These are phyloP conservation scores for Ceratocystis eucalypticola DNA, from an alignment of 2,329 filamentous ascomycete genomes.

Conservation along the genomic window DNA sequence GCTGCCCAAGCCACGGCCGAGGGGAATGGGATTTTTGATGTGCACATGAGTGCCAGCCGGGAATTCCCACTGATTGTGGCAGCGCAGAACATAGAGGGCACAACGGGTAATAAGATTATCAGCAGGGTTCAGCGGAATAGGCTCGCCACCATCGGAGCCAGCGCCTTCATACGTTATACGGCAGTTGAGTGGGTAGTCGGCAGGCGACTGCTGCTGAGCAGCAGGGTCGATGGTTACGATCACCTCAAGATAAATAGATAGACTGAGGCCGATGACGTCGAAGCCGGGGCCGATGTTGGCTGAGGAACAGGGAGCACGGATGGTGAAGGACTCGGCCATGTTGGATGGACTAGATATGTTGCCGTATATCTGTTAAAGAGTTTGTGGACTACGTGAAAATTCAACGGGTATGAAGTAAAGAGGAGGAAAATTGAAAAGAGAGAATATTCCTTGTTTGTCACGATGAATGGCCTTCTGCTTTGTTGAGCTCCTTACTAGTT, in stretches of 20 bases:
- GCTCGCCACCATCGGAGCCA: conserved; percentile 51
- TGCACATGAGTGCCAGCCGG: conserved; percentile 79
- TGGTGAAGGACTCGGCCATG: conserved; percentile 49
- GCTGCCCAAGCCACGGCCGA: conserved; percentile 85
- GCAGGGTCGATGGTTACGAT: conserved; percentile 60
- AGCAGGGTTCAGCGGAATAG: conserved; percentile 67
- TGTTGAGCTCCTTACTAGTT: background rate
- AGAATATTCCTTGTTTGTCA: background rate
- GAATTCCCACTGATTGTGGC: conserved; percentile 75
- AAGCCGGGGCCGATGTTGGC: conserved; percentile 97
- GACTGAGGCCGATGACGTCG: conserved; percentile 89
- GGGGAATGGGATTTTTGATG: conserved; percentile 87
- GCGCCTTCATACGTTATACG: conserved; percentile 80
- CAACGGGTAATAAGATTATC: conserved; percentile 88
- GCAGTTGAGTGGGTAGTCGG: conserved; percentile 63
- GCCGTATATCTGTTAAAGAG: background rate
- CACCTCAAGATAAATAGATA: conserved; percentile 88
- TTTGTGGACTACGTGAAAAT: background rate
- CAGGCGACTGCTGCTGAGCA: conserved; percentile 29
- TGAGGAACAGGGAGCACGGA: conserved; percentile 81
- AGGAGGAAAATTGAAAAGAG: background rate
- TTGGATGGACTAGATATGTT: background rate
- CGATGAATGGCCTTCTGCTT: background rate
- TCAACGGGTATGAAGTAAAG: background rate
- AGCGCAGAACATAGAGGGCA: conserved; percentile 85